Percentiles rank a stretch among this genome's conserved stretches.
These are phyloP conservation scores for Penicillium decumbens DNA, from an alignment of 2,329 filamentous ascomycete species.

Conservation along the genomic window DNA sequence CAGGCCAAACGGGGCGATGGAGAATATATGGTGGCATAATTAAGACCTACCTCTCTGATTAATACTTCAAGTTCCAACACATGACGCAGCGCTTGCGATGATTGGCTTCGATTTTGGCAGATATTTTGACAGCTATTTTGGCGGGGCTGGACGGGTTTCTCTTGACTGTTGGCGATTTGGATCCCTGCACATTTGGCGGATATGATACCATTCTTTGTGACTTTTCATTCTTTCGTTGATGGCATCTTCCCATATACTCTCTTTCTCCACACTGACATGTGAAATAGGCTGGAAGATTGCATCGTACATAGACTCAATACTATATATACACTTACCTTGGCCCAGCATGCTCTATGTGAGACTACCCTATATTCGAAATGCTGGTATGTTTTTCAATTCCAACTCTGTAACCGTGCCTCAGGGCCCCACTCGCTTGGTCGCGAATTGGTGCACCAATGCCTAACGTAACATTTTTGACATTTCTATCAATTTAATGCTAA, in stretches of 20 bases:
- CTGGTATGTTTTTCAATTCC: too few species aligned
- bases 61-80: background rate
- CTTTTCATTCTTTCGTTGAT: background rate
- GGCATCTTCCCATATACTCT: background rate
- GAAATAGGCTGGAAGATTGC: background rate
- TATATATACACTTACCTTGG: background rate
- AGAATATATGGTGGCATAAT: constrained; percentile 40
- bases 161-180: constrained; percentile 9
- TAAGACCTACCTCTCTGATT: background rate
- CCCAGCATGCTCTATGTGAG: background rate
- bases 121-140: background rate
- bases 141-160: background rate
- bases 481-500: too few species aligned
- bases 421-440: too few species aligned
- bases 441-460: too few species aligned
- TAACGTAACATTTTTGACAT: too few species aligned
- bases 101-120: background rate
- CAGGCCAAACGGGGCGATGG: constrained; percentile 34
- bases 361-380: background rate
- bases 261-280: background rate
- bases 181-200: constrained; percentile 7
- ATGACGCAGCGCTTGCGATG: background rate
- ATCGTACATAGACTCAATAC: background rate
- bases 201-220: constrained; percentile 17
- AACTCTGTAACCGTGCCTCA: too few species aligned